A percentile compares a stretch with the other conserved stretches of the same genome.
phyloP scores from a whole-genome alignment of 2,329 filamentous ascomycete genomes.

The Alternaria angustiovoidea region DNA sequence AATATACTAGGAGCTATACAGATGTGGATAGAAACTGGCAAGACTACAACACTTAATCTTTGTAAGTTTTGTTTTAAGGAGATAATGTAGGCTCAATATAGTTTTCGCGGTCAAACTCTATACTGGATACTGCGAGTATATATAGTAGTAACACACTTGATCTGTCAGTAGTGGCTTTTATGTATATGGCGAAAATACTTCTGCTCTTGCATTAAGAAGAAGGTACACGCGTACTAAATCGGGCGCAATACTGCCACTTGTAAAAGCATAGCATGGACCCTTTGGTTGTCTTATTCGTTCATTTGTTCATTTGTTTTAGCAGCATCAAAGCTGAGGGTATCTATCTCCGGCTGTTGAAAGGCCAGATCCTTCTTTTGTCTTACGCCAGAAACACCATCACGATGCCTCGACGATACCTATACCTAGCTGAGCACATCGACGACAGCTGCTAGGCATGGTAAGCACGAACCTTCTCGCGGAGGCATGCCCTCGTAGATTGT shows the following conservation, averaged over 20 bases:
- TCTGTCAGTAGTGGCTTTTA: background rate
- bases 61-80: no score
- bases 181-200: background rate
- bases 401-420: conserved; percentile 4
- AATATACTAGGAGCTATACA: no score
- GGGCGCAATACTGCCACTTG: background rate
- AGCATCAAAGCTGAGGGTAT: conserved; percentile 26
- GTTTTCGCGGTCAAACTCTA: no score
- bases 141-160: background rate
- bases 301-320: conserved; percentile 5
- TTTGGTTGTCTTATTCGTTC: background rate
- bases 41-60: no score
- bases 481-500: conserved; percentile 48
- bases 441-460: background rate
- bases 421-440: background rate
- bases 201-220: background rate
- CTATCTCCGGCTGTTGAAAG: conserved; percentile 33
- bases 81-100: no score
- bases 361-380: conserved; percentile 17
- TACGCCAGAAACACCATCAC: conserved; percentile 7
- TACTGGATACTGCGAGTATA: no score
- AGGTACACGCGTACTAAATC: no score
- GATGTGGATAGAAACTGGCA: no score
- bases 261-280: background rate
- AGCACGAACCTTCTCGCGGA: conserved; percentile 4